These are phyloP conservation scores for Saccharomyces hybrid DNA, from an alignment of 1,139 yeast species.

Conservation along the genomic window DNA sequence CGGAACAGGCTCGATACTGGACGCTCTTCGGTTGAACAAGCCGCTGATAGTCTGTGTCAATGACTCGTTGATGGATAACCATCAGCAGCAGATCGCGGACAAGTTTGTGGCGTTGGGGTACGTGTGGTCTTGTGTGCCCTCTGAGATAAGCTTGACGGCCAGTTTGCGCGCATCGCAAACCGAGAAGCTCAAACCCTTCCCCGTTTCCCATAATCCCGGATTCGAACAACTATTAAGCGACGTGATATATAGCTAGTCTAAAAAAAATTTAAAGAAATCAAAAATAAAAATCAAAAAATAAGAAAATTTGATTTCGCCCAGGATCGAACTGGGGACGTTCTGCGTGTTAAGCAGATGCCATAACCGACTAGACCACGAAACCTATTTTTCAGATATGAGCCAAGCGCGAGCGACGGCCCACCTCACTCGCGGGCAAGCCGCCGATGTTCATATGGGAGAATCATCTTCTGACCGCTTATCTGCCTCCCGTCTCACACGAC, in stretches of 20 bases:
- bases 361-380: constrained; percentile 97
- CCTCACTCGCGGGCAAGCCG: no score
- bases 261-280: no score
- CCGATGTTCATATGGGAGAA: no score
- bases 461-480: no score
- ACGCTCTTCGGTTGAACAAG: constrained; percentile 50
- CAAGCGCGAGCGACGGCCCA: no score
- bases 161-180: constrained; percentile 7
- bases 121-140: constrained; percentile 25
- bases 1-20: constrained; percentile 89
- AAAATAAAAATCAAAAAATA: no score
- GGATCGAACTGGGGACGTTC: constrained; percentile 99
- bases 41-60: constrained; percentile 68
- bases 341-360: constrained; percentile 99
- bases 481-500: no score
- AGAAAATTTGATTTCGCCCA: constrained; percentile 76
- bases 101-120: constrained; percentile 40
- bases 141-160: constrained; percentile 5
- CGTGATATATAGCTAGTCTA: not conserved
- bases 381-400: no score
- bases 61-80: constrained; percentile 69
- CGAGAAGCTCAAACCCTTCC: constrained; percentile 7
- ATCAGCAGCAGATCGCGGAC: constrained; percentile 71
- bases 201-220: constrained; percentile 9
- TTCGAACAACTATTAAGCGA: not conserved